phyloP scores from a whole-genome alignment of 805 yeast species.

The Spathaspora boniae region DNA sequence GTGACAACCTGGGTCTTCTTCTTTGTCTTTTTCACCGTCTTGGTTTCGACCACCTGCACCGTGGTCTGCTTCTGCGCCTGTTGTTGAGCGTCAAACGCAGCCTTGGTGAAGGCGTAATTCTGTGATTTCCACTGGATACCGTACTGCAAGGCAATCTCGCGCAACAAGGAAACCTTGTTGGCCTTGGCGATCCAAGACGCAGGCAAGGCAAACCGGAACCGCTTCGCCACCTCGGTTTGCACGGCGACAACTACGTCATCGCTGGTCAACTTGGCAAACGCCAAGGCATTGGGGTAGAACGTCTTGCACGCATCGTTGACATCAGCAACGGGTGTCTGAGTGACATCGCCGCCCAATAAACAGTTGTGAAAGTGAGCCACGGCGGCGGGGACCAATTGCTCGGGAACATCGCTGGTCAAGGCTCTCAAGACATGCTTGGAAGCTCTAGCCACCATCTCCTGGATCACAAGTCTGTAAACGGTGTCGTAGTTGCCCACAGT shows the following conservation, averaged over 20 bases:
- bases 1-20: conserved; percentile 18
- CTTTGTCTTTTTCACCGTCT: conserved; percentile 13
- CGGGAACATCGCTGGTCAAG: conserved; percentile 44
- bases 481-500: conserved; percentile 41
- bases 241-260: conserved; percentile 43
- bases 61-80: conserved; percentile 22
- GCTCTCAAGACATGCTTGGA: conserved; percentile 69
- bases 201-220: conserved; percentile 63
- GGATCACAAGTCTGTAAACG: conserved; percentile 45
- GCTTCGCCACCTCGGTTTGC: conserved; percentile 48
- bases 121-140: conserved; percentile 82
- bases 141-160: conserved; percentile 69
- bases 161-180: conserved; percentile 47
- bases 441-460: conserved; percentile 79
- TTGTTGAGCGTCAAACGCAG: conserved; percentile 27
- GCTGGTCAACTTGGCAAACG: conserved; percentile 46
- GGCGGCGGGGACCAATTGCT: conserved; percentile 53
- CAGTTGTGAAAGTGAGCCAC: conserved; percentile 71
- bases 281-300: conserved; percentile 40
- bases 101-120: conserved; percentile 47
- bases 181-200: conserved; percentile 43
- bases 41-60: conserved; percentile 10
- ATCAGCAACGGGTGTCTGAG: conserved; percentile 34
- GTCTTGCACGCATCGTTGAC: conserved; percentile 38
- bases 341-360: conserved; percentile 53